phyloP scores from a whole-genome alignment of 176 grass and related monocot species.

The Dactylis glomerata region DNA sequence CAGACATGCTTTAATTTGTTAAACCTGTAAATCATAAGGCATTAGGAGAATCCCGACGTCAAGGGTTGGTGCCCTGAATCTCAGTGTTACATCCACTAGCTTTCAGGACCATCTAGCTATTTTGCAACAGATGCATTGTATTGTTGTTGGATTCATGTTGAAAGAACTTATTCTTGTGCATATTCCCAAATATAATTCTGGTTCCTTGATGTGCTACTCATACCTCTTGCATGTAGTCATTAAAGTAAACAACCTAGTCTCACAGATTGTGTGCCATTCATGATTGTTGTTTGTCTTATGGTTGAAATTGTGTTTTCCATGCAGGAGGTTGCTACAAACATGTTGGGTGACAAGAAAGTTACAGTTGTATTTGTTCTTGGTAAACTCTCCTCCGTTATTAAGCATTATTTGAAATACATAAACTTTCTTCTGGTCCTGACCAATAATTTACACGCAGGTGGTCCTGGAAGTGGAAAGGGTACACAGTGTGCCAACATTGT shows the following conservation, averaged over 20 bases:
- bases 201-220: neutral
- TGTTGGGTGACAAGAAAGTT: constrained; percentile 69
- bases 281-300: neutral
- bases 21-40: neutral
- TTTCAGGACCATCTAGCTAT: neutral
- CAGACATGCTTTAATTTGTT: neutral
- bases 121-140: neutral
- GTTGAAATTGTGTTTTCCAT: constrained; percentile 6
- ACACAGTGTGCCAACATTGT: no score
- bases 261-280: neutral
- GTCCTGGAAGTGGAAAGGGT: no score
- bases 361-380: no score
- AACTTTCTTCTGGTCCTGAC: constrained; percentile 18
- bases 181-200: neutral
- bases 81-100: constrained; percentile 3
- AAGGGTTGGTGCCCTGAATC: neutral
- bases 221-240: neutral
- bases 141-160: neutral
- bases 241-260: neutral
- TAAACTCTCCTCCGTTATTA: no score
- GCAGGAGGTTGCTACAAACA: constrained; percentile 49
- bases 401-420: no score
- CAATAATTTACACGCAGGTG: constrained; percentile 25
- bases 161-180: neutral
- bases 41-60: neutral